phyloP scores from a whole-genome alignment of 2,329 filamentous ascomycete genomes.

The Sodiomyces alkalinus region DNA sequence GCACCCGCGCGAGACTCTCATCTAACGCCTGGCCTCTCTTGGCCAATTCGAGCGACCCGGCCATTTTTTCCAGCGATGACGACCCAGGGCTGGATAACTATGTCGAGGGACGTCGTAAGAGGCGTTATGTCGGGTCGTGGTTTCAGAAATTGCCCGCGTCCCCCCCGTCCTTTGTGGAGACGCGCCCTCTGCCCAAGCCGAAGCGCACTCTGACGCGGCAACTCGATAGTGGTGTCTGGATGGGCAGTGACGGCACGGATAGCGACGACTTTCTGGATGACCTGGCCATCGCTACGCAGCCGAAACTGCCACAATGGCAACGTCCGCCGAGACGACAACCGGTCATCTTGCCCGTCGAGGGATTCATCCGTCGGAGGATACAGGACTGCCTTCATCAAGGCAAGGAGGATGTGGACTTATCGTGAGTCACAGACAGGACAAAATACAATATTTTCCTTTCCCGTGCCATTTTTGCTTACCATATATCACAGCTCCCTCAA shows the following conservation, averaged over 20 bases:
- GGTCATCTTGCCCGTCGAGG: constrained; percentile 24
- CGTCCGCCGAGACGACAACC: constrained; percentile 12
- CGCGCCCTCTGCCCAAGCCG: constrained; percentile 18
- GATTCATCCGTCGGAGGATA: constrained; percentile 28
- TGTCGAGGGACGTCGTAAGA: constrained; percentile 36
- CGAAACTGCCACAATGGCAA: constrained; percentile 22
- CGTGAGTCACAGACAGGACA: too few relatives aligned
- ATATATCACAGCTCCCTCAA: constrained; percentile 24
- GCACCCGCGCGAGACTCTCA: constrained; percentile 15
- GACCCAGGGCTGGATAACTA: constrained; percentile 54
- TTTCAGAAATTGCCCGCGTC: constrained; percentile 33
- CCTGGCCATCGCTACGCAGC: constrained; percentile 15
- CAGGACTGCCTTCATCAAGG: constrained; percentile 40
- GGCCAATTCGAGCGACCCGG: constrained; percentile 53
- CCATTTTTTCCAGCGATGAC: constrained; percentile 58
- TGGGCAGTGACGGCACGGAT: constrained; percentile 44
- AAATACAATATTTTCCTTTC: background rate
- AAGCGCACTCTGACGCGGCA: constrained; percentile 43
- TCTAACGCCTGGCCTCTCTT: constrained; percentile 19
- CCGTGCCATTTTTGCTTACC: too few relatives aligned
- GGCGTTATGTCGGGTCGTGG: constrained; percentile 54
- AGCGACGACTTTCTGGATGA: constrained; percentile 22
- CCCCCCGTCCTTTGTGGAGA: constrained; percentile 29
- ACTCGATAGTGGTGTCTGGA: constrained; percentile 54
- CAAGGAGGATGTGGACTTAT: constrained; percentile 44